Conservation (phyloP, 495 filamentous ascomycete genomes). For the Geoglossum glabrum region DNA sequence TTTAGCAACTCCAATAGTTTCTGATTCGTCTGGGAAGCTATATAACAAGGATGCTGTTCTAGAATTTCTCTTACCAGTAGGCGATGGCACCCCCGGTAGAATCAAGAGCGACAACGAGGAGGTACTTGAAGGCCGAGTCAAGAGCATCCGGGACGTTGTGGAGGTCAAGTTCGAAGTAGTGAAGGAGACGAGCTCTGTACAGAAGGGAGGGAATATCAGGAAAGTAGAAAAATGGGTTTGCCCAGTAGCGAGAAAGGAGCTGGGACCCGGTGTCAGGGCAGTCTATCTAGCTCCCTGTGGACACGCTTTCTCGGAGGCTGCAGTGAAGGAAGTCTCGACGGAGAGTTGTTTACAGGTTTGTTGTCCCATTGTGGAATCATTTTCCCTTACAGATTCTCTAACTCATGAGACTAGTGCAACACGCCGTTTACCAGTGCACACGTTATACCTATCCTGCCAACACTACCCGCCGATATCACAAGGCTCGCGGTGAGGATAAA, state of each 20-base stretch:
- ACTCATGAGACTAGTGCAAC: conserved; percentile 37
- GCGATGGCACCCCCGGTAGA: conserved; percentile 26
- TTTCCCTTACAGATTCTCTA: not conserved
- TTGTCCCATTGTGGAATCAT: not conserved
- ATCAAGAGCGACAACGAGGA: conserved; percentile 38
- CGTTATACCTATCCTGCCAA: conserved; percentile 63
- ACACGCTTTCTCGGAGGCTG: conserved; percentile 76
- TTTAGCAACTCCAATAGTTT: conserved; percentile 55
- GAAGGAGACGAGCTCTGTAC: conserved; percentile 17
- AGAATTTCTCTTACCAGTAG: conserved; percentile 47
- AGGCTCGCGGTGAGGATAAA: conserved; percentile 41
- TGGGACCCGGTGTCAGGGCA: conserved; percentile 59
- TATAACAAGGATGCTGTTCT: conserved; percentile 92
- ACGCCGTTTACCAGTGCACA: conserved; percentile 55
- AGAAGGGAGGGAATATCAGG: conserved; percentile 19
- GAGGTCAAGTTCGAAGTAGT: conserved; percentile 64
- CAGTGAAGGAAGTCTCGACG: conserved; percentile 55
- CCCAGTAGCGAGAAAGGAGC: conserved; percentile 67
- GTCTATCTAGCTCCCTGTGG: conserved; percentile 92
- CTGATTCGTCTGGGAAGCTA: conserved; percentile 64
- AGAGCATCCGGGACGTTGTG: conserved; percentile 67
- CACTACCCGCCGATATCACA: conserved; percentile 47
- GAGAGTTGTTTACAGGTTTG: conserved; percentile 40
- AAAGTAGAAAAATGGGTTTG: conserved; percentile 45
- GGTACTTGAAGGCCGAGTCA: conserved; percentile 50